Evolutionary conservation across 208 protist species (phyloP), one percentile per base, ranked within the genome.

Genomic region (Naegleria lovaniensis): DNA sequence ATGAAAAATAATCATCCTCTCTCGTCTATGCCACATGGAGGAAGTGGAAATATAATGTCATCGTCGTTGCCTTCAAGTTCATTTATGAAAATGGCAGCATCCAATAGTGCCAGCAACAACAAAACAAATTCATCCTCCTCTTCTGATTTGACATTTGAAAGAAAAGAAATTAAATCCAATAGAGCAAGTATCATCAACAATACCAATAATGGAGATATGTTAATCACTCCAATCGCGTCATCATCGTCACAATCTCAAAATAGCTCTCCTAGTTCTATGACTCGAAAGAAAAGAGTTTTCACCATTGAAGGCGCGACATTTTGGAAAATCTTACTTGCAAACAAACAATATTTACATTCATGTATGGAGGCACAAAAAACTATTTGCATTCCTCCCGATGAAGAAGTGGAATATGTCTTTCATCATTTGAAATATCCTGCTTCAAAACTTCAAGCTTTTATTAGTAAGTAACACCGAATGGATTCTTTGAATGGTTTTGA

Each of bases 361-460:
- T 67, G 67, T 79, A 79, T 25, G n/a, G 67, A 79, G 2, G 29
- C 16, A 36, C 67, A 79, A 79, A 79, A 79, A 33, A 79, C 29
- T 36, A 79, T 79, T 36, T 79, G 67, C n/a, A 79, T 79, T 79
- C 67, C 67, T 79, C 67, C 67, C n/a, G 29, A 79, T 79, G 67
- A 79, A 36, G 67, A 79, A 36, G 13, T 79, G 29, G n/a, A 79
- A 36, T 79, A 36, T 79, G 67, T 36, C 5, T 36, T 79, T 15
- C 0, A 36, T 79, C 19, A 11, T 79, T 36, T 36, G 16, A 79
- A 79, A 79, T 79, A 79, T 79, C n/a, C 67, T 79, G 29, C 19
- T 3, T 15, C 55, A 29, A 67, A 67, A 67, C 22, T 67, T 67
- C 55, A 67, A 67, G 55, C 55, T 4, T 67, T 67, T 67, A 67